Evolutionary conservation across 2,329 filamentous ascomycete species (phyloP).

Genomic region (Aschersonia sp.): DNA sequence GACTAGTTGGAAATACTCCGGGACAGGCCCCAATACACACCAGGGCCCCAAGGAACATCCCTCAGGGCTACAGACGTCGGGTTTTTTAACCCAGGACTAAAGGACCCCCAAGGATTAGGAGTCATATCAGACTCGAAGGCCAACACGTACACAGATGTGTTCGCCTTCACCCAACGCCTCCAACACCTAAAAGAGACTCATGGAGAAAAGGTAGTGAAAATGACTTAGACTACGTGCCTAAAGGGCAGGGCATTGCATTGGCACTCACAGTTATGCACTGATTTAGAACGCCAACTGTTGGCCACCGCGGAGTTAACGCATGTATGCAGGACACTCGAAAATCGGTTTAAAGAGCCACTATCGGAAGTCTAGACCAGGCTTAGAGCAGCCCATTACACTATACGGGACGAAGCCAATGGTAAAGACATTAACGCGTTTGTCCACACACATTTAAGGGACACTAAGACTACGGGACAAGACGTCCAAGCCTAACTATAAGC

Average conservation of each 20-base stretch:
- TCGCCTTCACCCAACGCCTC: not conserved
- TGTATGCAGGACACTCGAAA: not conserved
- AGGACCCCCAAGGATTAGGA: not conserved
- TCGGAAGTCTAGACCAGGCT: not conserved
- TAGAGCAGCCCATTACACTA: not conserved
- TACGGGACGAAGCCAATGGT: not conserved
- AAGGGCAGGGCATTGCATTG: not conserved
- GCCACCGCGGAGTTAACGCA: not conserved
- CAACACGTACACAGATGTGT: not conserved
- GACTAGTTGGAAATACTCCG: too few relatives aligned
- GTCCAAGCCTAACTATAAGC: not conserved
- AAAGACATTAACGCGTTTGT: not conserved
- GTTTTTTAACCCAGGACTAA: not conserved
- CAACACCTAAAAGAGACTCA: not conserved
- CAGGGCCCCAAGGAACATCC: too few relatives aligned
- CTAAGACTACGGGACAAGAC: not conserved
- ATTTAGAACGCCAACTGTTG: not conserved
- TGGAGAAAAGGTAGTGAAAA: not conserved
- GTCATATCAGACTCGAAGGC: not conserved
- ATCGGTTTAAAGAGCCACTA: not conserved
- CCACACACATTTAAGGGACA: not conserved
- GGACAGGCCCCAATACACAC: too few relatives aligned
- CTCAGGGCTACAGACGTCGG: too few relatives aligned
- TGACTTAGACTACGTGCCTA: not conserved
- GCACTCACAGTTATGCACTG: not conserved